Base-by-base conservation (phyloP, 1,139 yeast genomes). In the Trichomonascaceae sp. region DNA sequence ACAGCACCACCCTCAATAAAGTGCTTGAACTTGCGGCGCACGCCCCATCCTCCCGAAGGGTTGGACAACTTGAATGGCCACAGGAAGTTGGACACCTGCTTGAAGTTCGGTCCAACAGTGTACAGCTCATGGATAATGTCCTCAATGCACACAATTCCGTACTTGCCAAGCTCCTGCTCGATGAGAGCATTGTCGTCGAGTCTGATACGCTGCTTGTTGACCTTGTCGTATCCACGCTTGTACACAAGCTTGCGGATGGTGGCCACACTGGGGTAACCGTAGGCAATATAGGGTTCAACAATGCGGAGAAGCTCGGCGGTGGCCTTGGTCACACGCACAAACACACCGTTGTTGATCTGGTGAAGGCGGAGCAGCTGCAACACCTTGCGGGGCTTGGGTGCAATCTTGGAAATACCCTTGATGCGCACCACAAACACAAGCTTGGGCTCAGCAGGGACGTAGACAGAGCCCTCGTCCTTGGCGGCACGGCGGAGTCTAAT, bases 1-100 rank as follows among this genome's bases (percentile, higher is more conserved):
- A 87, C 75, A 71, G 95, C 81, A 76, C 98, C 98, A 74, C 98
- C 97, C 75, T 87, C 96, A 76, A 89, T 82, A 67, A 82, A 89
- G 74, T 89, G 98, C 76, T 78, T 79, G 94, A 89, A 89, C 78
- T 89, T 89, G 80, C 97, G 85, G 65, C 79, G 75, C 52, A 85
- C 82, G 72, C 96, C 93, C 97, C 95, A 89, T 68, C 98, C 98
- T 67, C 98, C 98, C 65, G 76, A 76, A 65, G 98, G 98, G 79
- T 84, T 85, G 59, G 97, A 85, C 64, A 89, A 80, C 77, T 87
- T 81, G 94, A 89, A 89, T 71, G 98, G 98, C 96, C 97, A 89
- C 71, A 89, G 75, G 76, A 89, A 89, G 96, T 89, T 89, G 85
- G 84, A 81, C 58, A 85, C 98, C 75, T 89, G 97, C 77, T 89